Conservation (phyloP, 495 filamentous ascomycete genomes). For the Melanomma pulvis-pyrius region DNA sequence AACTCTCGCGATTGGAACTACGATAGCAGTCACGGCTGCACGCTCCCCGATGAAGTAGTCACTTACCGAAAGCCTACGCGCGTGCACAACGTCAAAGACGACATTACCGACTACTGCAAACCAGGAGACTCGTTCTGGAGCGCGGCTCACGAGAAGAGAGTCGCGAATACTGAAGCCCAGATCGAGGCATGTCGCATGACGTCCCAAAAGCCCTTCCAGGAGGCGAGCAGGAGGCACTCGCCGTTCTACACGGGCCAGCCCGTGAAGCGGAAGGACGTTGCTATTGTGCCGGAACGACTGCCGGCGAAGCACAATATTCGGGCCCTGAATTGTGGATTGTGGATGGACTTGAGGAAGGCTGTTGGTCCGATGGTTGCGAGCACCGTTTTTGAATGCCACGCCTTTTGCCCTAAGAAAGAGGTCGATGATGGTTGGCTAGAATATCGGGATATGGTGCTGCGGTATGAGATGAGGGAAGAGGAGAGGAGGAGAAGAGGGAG, state of each 20-base stretch:
- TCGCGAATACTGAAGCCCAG: neutral
- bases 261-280: neutral
- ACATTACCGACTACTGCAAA: conserved; percentile 1
- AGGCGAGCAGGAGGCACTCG: neutral
- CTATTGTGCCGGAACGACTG: neutral
- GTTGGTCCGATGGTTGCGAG: neutral
- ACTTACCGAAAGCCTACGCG: neutral
- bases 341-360: neutral
- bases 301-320: neutral
- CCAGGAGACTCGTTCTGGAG: neutral
- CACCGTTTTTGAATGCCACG: neutral
- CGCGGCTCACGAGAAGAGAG: neutral
- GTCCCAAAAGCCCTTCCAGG: no score
- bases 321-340: neutral
- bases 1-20: no score
- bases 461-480: neutral
- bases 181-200: no score
- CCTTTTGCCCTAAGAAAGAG: neutral
- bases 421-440: neutral
- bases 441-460: neutral
- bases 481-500: neutral
- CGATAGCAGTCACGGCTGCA: no score
- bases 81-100: neutral
- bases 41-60: no score
- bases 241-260: neutral